Evolutionary conservation across 306 rosid genomes (phyloP).

Genomic region (Cicer pinnatifidum): DNA sequence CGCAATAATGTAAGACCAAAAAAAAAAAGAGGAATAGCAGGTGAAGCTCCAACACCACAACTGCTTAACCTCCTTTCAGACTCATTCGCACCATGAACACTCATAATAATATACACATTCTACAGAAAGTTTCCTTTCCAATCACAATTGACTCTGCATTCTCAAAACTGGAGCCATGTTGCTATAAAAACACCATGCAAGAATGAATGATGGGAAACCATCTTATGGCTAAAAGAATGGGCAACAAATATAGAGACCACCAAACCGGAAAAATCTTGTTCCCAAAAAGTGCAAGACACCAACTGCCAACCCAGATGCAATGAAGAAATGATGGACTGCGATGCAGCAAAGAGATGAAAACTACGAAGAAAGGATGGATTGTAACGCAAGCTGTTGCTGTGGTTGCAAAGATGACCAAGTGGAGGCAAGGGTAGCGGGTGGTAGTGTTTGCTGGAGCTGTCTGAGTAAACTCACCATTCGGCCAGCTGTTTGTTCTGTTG

Average conservation of each 20-base stretch:
- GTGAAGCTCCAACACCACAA: conserved; percentile 52
- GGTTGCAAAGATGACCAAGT: conserved; percentile 98
- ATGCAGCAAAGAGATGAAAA: conserved; percentile 49
- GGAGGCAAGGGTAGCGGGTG: conserved; percentile 87
- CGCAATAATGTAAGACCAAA: conserved; percentile 42
- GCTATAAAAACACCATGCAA: conserved; percentile 59
- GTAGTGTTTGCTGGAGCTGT: conserved; percentile 95
- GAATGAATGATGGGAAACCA: conserved; percentile 71
- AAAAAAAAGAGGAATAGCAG: conserved; percentile 28
- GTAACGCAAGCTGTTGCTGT: conserved; percentile 92
- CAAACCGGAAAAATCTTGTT: conserved; percentile 44
- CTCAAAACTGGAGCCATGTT: conserved; percentile 63
- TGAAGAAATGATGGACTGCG: conserved; percentile 64
- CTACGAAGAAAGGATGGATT: conserved; percentile 74
- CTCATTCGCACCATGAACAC: conserved; percentile 60
- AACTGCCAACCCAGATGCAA: conserved; percentile 45
- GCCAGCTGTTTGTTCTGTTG: conserved; percentile 85
- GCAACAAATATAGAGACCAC: conserved; percentile 59
- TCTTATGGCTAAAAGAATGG: conserved; percentile 82
- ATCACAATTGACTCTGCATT: conserved; percentile 61
- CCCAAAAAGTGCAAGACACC: conserved; percentile 48
- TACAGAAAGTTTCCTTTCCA: conserved; percentile 59
- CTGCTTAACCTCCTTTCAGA: conserved; percentile 48
- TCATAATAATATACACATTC: conserved; percentile 71
- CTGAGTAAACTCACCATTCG: conserved; percentile 80